Evolutionary conservation across 1,284 basidiomycete genomes (phyloP), one percentile per base, ranked within the genome.

Genomic region (Irpex sp.): DNA sequence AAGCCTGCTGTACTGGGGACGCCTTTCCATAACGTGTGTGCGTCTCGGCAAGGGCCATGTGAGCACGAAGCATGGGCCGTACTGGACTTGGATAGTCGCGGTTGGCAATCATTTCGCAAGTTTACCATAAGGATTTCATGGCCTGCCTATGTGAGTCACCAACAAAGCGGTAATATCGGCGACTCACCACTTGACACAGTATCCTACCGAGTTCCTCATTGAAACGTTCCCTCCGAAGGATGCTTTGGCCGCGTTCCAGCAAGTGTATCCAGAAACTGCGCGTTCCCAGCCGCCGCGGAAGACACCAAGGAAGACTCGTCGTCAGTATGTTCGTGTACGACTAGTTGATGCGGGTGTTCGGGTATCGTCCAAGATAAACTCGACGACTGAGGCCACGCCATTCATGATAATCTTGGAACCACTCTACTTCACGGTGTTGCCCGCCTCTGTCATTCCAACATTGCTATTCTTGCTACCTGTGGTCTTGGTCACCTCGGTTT

Each of bases 91-190:
- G 82, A 84, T 67, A 71, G 75, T 63, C 65, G 68, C 1, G 62
- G 62, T 4, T 89, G 87, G 86, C 66, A 64, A 7, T 63, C 67
- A 1, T 81, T 82, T 68, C 67, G 75, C 21, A 79, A 80, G 49
- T 89, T 85, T 68, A 88, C 87, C 1, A 73, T 89, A 36, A 77
- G 87, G 43, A 63, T 87, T 15, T 90, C 88, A 39, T 89, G 84
- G 83, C 81, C 86, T 33, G 88, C 87, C 59, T 86, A 79, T 13
- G 88, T 90, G 68, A 68, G 87, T 80, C 9, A n/a, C 26, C 35
- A 36, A 26, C 26, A 26, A 43, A 17, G 36, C 9, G 61, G 5
- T 13, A 17, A n/a, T 8, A 11, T 17, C 9, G 49, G 15, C 36
- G 26, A 15, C 49, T 63, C 61, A 62, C 57, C 31, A 37, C 13